Percentiles rank a stretch among this genome's conserved stretches.
Conservation (phyloP, 345 rosid species). For the Camelina laxa region DNA sequence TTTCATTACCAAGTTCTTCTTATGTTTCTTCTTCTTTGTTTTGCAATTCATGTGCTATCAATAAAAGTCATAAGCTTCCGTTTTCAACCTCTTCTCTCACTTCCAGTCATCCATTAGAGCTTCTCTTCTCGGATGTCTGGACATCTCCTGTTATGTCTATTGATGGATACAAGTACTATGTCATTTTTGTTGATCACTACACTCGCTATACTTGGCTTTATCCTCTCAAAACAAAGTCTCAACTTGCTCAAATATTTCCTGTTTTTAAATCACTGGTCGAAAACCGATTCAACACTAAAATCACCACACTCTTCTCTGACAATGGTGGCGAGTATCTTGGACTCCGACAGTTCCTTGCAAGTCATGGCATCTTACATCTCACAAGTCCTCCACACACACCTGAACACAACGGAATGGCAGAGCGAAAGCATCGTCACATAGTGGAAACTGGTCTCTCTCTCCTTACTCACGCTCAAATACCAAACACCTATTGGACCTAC, state of each 20-base stretch:
- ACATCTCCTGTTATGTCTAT: background rate
- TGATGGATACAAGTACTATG: background rate
- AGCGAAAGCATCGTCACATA: background rate
- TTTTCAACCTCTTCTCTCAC: background rate
- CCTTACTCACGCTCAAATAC: fast-evolving
- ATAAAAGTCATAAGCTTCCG: background rate
- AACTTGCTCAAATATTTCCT: background rate
- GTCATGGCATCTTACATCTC: fast-evolving
- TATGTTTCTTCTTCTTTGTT: background rate
- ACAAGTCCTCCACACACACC: background rate
- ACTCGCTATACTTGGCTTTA: background rate
- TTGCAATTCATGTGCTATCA: background rate
- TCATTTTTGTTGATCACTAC: background rate
- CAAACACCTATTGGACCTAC: background rate
- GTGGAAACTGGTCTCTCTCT: background rate
- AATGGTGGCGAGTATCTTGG: background rate
- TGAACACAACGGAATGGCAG: background rate
- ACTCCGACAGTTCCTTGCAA: background rate
- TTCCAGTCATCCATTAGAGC: fast-evolving
- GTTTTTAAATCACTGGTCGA: background rate
- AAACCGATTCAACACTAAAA: background rate
- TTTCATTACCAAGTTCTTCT: background rate
- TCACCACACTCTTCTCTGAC: background rate
- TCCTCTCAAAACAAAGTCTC: background rate
- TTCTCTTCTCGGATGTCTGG: background rate